Base-by-base conservation (phyloP, 2,329 filamentous ascomycete species). In the Alternaria sp. region DNA sequence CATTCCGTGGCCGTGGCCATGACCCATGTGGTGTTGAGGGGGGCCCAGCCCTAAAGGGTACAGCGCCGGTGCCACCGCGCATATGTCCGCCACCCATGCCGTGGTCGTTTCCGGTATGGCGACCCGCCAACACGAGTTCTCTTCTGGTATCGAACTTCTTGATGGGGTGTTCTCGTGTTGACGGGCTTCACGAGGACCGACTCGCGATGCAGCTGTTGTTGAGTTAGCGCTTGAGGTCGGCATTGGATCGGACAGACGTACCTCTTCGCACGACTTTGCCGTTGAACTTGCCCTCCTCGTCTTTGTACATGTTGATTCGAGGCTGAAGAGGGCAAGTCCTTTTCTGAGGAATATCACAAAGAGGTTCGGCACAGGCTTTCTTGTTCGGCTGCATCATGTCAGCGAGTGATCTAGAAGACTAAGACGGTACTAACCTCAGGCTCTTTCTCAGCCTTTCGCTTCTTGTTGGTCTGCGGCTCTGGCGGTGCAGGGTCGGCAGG, bases 41-140 rank as follows among this genome's bases (percentile, higher is more conserved):
- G 79, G 81, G 5, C 76, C 96, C 96, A 59, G 96, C 96, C 76
- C 96, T 92, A 90, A 99, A 99, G 15, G 96, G 96, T 46, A 99
- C 96, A 51, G 93, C 91, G 71, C 92, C 91, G 67, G 92, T 85
- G 85, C 93, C 92, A 86, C 93, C 92, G 65, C 85, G 84, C 65
- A 83, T 82, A 70, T 92, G 90, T 66, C 91, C 76, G 45, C 73
- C 73, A 19, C 70, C 72, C 76, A 82, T 82, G 28, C 83, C 83
- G 66, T 80, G 78, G 28, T 77, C 78, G n/a, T 9, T 30, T 50
- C 25, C n/a, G n/a, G n/a, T 50, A 4, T 30, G 46, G 6, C 46
- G 25, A 30, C 46, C 17, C 46, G 25, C 46, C 46, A 50, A 12
- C 46, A 6, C 25, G 28, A 17, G 25, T 15, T n/a, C 25, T n/a